Evolutionary conservation across 2,329 filamentous ascomycete species (phyloP), one percentile per base, ranked within the genome.

Genomic region (Colletotrichum caudatum): DNA sequence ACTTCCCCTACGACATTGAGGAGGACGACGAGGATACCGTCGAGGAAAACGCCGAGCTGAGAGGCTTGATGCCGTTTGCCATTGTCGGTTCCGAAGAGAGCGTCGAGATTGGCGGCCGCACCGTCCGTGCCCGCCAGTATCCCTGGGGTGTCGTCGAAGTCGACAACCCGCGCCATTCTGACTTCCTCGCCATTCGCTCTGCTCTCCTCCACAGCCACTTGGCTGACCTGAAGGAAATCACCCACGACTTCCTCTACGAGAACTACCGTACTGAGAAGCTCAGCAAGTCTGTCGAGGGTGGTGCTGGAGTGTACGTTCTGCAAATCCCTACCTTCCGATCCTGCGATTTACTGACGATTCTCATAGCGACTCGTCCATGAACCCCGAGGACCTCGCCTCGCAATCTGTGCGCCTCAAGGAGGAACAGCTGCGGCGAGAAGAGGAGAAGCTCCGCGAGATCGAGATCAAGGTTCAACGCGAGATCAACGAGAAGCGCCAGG

Each of bases 191-290:
- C 75, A 97, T 99, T 80, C 92, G 96, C 81, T 98, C 95, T 72
- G 96, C 96, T 67, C 91, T 99, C 69, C 90, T 99, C 74, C 96
- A 99, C 89, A 98, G 94, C 85, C 96, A 99, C 87, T 86, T 99
- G 81, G 96, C 96, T 73, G 96, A 99, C 83, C 86, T 99, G 79
- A 99, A 99, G 91, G 96, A 99, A 84, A 99, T 99, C 81, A 99
- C 96, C 64, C 96, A 99, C 84, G 96, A 99, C 84, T 99, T 99
- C 92, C 87, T 99, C 75, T 99, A 99, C 86, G 96, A 99, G 84
- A 99, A 99, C 87, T 99, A 99, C 90, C 94, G 96, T 94, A 99
- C 96, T 80, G 96, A 99, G 93, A 98, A 98, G 88, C 93, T 99
- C 78, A 97, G 94, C 88, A 99, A 98, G 94, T 98, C 94, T 82